Percentiles rank a stretch among this genome's conserved stretches.
phyloP scores from a whole-genome alignment of 371 early-diverging fungal species.

The Rhizomucor pusillus region DNA sequence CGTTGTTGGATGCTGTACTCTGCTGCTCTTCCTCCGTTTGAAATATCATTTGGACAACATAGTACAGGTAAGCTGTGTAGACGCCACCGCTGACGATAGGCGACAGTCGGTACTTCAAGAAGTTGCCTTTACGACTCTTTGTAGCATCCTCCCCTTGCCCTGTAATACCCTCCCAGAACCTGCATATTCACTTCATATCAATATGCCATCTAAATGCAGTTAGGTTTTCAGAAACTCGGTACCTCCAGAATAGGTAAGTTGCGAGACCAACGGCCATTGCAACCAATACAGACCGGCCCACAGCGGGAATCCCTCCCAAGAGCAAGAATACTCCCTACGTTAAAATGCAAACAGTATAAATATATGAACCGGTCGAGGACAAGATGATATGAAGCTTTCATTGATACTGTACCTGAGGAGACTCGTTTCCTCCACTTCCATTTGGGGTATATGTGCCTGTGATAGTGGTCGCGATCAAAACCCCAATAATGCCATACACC shows the following conservation, averaged over 20 bases:
- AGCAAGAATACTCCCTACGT: slow-evolving; percentile 41
- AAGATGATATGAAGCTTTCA: too few species aligned
- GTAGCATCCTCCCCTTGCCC: slow-evolving; percentile 43
- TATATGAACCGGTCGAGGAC: too few species aligned
- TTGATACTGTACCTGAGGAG: slow-evolving; percentile 34
- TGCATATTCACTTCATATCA: not conserved
- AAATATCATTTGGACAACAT: slow-evolving; percentile 41
- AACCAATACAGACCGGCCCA: slow-evolving; percentile 38
- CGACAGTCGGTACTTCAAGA: slow-evolving; percentile 45
- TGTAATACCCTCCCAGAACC: slow-evolving; percentile 47
- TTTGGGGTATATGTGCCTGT: slow-evolving; percentile 38
- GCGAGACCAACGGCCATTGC: slow-evolving; percentile 42
- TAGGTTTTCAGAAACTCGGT: slow-evolving; percentile 1
- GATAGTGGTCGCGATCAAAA: slow-evolving; percentile 37
- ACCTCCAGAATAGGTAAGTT: slow-evolving; percentile 49
- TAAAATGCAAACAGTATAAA: too few species aligned
- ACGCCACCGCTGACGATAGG: slow-evolving; percentile 47
- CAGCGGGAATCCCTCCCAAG: slow-evolving; percentile 36
- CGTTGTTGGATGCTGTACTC: slow-evolving; percentile 29
- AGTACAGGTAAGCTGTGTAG: slow-evolving; percentile 42
- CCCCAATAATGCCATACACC: slow-evolving; percentile 49
- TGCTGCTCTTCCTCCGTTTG: slow-evolving; percentile 38
- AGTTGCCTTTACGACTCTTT: slow-evolving; percentile 36
- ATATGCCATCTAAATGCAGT: not conserved
- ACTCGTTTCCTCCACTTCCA: slow-evolving; percentile 41